A percentile compares a stretch with the other conserved stretches of the same genome.
phyloP scores from a whole-genome alignment of 345 rosid genomes.

The Brassica juncea region DNA sequence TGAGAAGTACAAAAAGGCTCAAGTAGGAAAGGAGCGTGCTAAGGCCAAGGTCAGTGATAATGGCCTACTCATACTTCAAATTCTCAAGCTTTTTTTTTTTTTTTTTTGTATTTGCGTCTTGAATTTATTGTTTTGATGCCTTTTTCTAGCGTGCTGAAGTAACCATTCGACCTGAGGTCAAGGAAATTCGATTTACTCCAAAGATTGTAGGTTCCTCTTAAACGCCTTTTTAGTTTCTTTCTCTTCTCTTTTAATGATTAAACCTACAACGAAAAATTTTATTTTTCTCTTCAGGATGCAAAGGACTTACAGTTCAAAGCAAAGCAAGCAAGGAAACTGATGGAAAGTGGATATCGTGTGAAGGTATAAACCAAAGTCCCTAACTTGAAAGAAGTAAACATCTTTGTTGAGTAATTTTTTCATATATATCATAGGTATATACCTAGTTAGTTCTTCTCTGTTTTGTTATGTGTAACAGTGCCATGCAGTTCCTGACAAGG shows the following conservation, averaged over 20 bases:
- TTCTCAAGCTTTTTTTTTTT: neutral
- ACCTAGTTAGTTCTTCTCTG: neutral
- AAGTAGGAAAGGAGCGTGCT: conserved; percentile 41
- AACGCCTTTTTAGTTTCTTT: neutral
- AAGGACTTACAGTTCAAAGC: conserved; percentile 83
- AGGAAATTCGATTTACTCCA: conserved; percentile 75
- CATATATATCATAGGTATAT: neutral
- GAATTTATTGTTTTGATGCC: conserved; percentile 15
- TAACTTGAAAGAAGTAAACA: neutral
- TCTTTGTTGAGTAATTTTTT: neutral
- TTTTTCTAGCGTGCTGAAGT: conserved; percentile 34
- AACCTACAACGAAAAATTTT: conserved; percentile 2
- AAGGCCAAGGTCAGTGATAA: conserved; percentile 39
- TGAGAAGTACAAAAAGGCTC: conserved; percentile 39
- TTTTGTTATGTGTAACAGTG: conserved; percentile 53
- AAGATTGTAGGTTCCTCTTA: conserved; percentile 66
- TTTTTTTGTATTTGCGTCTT: conserved; percentile 2
- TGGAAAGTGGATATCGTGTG: conserved; percentile 86
- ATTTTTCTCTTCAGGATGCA: conserved; percentile 55
- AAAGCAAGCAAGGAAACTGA: conserved; percentile 55
- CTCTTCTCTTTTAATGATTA: neutral
- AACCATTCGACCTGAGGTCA: conserved; percentile 42
- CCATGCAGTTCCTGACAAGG: conserved; percentile 53
- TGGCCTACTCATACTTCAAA: conserved; percentile 3
- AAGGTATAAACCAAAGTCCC: conserved; percentile 47